Conservation (phyloP, 257 asterid genomes). For the Fraxinus pennsylvanica region DNA sequence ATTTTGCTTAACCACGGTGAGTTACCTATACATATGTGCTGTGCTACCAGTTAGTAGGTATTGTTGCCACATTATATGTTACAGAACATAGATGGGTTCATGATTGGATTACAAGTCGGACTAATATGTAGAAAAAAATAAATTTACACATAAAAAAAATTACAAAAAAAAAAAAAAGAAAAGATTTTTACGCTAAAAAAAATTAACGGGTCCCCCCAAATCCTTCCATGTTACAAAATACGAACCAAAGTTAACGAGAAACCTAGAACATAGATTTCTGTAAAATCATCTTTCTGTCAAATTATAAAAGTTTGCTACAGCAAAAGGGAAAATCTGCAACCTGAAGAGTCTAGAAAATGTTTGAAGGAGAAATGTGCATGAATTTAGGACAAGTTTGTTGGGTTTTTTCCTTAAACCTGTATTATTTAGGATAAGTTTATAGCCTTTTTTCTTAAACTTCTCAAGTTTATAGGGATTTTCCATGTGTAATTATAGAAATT, state of each 20-base stretch:
- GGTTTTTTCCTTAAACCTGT: neutral
- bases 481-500: neutral
- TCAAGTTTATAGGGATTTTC: neutral
- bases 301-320: neutral
- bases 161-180: too few species aligned
- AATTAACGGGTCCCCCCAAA: too few species aligned
- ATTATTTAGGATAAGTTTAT: neutral
- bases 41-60: neutral
- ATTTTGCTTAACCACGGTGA: too few species aligned
- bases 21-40: too few species aligned
- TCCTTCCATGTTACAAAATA: neutral
- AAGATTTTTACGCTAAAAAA: too few species aligned
- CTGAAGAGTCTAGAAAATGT: neutral
- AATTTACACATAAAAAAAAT: too few species aligned
- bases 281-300: neutral
- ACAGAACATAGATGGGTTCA: neutral
- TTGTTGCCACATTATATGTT: neutral
- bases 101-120: too few species aligned
- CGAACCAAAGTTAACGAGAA: neutral
- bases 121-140: too few species aligned
- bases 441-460: too few species aligned
- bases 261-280: neutral
- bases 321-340: neutral
- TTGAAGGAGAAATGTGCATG: neutral
- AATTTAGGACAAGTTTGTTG: neutral